Percentiles rank a stretch among this genome's conserved stretches.
phyloP scores from a whole-genome alignment of 768 basidiomycete genomes.

The Leccinum variicolor region DNA sequence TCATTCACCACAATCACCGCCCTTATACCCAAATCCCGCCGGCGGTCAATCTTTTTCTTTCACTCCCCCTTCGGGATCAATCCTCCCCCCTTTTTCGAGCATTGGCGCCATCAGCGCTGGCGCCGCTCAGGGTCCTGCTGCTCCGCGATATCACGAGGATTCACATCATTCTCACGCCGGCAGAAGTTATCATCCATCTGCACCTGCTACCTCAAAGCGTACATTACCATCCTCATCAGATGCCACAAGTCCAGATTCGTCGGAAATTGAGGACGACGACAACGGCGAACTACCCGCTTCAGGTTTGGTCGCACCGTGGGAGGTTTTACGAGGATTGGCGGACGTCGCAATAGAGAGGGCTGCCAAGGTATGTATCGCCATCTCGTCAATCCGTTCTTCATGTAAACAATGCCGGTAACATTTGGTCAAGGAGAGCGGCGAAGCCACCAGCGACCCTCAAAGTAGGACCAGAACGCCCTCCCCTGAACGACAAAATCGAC shows the following conservation, averaged over 20 bases:
- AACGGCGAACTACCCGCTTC: constrained; percentile 75
- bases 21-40: constrained; percentile 41
- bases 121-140: constrained; percentile 46
- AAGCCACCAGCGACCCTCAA: constrained; percentile 63
- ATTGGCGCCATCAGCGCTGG: constrained; percentile 53
- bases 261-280: constrained; percentile 82
- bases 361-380: constrained; percentile 52
- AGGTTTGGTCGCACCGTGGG: constrained; percentile 84
- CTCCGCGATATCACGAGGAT: constrained; percentile 53
- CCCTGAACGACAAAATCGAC: constrained; percentile 65
- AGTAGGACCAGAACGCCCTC: constrained; percentile 74
- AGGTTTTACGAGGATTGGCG: constrained; percentile 76
- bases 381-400: background rate
- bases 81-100: constrained; percentile 70
- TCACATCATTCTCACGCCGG: constrained; percentile 27
- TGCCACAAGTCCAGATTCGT: constrained; percentile 75
- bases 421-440: constrained; percentile 64
- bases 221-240: constrained; percentile 60
- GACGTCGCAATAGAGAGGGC: constrained; percentile 80
- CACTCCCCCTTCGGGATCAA: constrained; percentile 43
- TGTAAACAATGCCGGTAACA: constrained; percentile 7
- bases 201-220: constrained; percentile 50
- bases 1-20: constrained; percentile 41
- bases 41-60: constrained; percentile 31
- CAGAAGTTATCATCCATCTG: constrained; percentile 32